Evolutionary conservation across 768 basidiomycete genomes (phyloP).

Genomic region (Auriscalpium microsporum): DNA sequence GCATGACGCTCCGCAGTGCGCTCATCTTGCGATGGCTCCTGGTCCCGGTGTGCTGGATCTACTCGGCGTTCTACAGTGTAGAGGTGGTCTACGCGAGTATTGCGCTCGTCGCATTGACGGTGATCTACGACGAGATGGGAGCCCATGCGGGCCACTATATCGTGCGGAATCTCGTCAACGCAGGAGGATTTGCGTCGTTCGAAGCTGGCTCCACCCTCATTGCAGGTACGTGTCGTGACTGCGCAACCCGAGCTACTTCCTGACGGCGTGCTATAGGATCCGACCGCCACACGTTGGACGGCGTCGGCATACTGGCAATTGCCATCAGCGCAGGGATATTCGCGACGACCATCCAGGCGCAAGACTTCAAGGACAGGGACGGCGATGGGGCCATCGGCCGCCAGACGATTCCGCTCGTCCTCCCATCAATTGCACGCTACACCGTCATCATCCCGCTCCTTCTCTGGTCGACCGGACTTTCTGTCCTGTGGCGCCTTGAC

Average conservation of each 20-base stretch:
- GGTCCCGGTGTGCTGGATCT: constrained; percentile 14
- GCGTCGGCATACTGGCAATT: constrained; percentile 15
- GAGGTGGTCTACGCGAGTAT: constrained; percentile 3
- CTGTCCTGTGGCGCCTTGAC: constrained; percentile 15
- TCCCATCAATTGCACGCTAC: constrained; percentile 10
- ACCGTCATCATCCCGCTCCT: constrained; percentile 15
- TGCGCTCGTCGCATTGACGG: constrained; percentile 6
- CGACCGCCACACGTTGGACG: constrained; percentile 8
- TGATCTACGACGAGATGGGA: constrained; percentile 19
- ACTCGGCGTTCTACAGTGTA: constrained; percentile 12
- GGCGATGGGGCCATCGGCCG: constrained; percentile 25
- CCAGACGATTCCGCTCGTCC: constrained; percentile 23
- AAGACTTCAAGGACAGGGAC: constrained; percentile 26
- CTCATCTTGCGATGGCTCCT: constrained; percentile 19
- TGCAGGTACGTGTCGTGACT: constrained; percentile 19
- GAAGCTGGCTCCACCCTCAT: constrained; percentile 28
- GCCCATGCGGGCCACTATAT: constrained; percentile 20
- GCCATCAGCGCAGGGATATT: constrained; percentile 23
- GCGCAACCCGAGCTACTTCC: no score
- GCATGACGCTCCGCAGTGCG: constrained; percentile 13
- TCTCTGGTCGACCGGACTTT: constrained; percentile 18
- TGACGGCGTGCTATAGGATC: no score
- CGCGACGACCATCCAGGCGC: constrained; percentile 29
- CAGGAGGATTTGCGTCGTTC: constrained; percentile 26
- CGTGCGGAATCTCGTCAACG: constrained; percentile 27